Percentiles rank a stretch among this genome's conserved stretches.
Conservation (phyloP, 2,329 filamentous ascomycete genomes). For the Orbilia brochopaga region DNA sequence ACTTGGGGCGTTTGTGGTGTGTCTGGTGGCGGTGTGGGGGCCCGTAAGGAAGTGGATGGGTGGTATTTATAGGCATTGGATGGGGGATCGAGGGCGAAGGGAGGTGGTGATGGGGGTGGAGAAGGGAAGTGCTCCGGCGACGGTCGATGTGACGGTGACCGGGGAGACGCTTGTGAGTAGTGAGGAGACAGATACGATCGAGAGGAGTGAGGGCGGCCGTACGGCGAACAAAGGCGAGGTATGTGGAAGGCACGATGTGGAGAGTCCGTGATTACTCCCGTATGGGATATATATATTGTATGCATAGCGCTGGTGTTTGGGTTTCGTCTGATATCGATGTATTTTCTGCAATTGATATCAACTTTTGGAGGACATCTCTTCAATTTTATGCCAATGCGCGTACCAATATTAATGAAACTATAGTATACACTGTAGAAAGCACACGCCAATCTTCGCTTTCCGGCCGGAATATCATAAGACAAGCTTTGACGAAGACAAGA, state of each 20-base stretch:
- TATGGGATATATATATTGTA: background rate
- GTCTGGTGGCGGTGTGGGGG: constrained; percentile 42
- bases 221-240: background rate
- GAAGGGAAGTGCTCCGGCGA: constrained; percentile 1
- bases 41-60: constrained; percentile 30
- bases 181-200: constrained; percentile 5
- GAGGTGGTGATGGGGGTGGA: constrained; percentile 16
- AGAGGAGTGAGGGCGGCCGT: constrained; percentile 1
- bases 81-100: too few relatives aligned
- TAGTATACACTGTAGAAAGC: too few relatives aligned
- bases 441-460: too few relatives aligned
- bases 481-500: too few relatives aligned
- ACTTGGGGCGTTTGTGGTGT: constrained; percentile 39
- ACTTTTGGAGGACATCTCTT: too few relatives aligned
- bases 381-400: too few relatives aligned
- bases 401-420: too few relatives aligned
- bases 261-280: background rate
- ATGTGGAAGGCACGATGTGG: background rate
- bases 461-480: too few relatives aligned
- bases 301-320: background rate
- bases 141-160: too few relatives aligned
- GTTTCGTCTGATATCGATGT: too few relatives aligned
- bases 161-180: background rate
- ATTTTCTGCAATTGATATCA: too few relatives aligned
- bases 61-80: too few relatives aligned